A percentile compares a stretch with the other conserved stretches of the same genome.
These are phyloP conservation scores for Penicillium ochrochloron DNA, from an alignment of 495 filamentous ascomycete species.

Conservation along the genomic window DNA sequence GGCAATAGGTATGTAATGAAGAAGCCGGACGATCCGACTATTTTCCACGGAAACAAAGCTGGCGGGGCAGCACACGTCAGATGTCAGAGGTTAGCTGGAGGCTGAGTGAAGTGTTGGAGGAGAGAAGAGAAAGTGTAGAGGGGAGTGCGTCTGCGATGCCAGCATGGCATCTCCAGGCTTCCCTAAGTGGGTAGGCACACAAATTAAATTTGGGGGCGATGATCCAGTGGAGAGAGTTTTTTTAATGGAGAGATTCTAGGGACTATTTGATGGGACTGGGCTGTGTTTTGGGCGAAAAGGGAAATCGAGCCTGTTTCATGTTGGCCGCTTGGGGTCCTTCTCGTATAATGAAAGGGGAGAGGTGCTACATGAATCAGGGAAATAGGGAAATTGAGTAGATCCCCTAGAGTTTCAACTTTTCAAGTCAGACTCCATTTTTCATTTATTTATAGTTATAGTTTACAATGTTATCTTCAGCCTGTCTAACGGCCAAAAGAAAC, in stretches of 20 bases:
- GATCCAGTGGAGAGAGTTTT: conserved; percentile 22
- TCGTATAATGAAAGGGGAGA: background rate
- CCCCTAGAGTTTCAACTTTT: background rate
- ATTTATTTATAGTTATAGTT: background rate
- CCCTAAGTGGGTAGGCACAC: conserved; percentile 17
- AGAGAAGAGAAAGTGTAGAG: background rate
- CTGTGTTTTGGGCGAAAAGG: conserved; percentile 10
- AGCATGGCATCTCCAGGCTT: conserved; percentile 19
- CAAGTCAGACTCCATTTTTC: background rate
- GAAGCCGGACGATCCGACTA: conserved; percentile 8
- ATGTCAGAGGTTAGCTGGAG: conserved; percentile 5
- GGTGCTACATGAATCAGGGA: conserved; percentile 1
- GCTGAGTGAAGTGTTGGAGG: background rate
- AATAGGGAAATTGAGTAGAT: background rate
- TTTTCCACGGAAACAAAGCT: conserved; percentile 20
- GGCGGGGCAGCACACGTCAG: background rate
- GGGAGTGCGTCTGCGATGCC: conserved; percentile 15
- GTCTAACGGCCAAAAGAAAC: background rate
- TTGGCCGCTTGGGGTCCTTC: conserved; percentile 3
- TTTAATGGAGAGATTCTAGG: conserved; percentile 10
- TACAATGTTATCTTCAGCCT: conserved; percentile 1
- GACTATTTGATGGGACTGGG: conserved; percentile 7
- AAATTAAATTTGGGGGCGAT: conserved; percentile 34
- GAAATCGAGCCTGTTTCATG: conserved; percentile 19
- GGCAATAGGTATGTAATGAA: conserved; percentile 9